Evolutionary conservation across 257 asterid genomes (phyloP).

Genomic region (Solanum etuberosum): DNA sequence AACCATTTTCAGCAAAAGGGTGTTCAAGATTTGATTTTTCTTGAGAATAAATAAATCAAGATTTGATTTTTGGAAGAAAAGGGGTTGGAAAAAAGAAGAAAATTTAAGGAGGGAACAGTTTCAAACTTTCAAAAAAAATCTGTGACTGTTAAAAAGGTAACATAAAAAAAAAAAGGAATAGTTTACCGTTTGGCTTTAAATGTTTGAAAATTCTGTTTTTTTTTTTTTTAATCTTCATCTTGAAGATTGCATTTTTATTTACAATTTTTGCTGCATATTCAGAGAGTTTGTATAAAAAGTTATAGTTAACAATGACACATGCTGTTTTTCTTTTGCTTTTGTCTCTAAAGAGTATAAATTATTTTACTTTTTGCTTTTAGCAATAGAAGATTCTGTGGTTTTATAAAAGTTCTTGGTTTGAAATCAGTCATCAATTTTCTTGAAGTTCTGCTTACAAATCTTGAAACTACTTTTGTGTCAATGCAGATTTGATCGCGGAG

Average conservation of each 20-base stretch:
- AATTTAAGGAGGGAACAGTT: constrained; percentile 25
- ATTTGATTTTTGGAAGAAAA: background rate
- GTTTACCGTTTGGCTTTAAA: constrained; percentile 20
- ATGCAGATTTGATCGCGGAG: constrained; percentile 3
- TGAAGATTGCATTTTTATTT: background rate
- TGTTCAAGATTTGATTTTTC: background rate
- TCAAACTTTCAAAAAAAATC: constrained; percentile 44
- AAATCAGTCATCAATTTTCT: background rate
- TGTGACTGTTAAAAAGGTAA: constrained; percentile 33
- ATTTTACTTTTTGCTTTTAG: background rate
- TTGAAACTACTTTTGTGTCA: background rate
- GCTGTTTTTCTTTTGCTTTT: constrained; percentile 15
- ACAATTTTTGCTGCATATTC: constrained; percentile 26
- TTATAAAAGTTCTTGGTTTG: background rate
- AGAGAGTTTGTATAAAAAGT: constrained; percentile 14
- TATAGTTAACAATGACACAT: constrained; percentile 17
- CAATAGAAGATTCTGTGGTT: background rate
- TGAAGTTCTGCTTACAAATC: background rate
- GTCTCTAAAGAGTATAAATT: background rate
- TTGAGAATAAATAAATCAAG: background rate
- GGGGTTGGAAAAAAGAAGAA: constrained; percentile 2
- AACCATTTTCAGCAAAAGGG: background rate
- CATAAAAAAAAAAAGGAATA: background rate
- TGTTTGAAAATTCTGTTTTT: background rate
- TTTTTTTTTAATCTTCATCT: background rate